phyloP scores from a whole-genome alignment of 2,329 filamentous ascomycete genomes.

The Cladosporium sp. region DNA sequence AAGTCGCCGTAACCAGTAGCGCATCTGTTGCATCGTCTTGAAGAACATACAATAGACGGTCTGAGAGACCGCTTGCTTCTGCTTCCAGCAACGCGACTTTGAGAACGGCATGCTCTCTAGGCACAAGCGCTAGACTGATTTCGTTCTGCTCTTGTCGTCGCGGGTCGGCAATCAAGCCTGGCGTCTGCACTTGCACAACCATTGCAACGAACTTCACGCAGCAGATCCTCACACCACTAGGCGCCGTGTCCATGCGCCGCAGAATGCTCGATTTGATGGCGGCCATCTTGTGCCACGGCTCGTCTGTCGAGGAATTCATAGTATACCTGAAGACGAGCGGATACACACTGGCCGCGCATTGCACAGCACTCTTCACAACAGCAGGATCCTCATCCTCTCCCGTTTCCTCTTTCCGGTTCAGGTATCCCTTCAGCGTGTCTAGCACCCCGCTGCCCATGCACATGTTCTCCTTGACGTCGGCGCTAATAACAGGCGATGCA shows the following conservation, averaged over 20 bases:
- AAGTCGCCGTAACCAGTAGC: slow-evolving; percentile 81
- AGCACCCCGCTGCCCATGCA: slow-evolving; percentile 64
- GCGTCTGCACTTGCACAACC: slow-evolving; percentile 87
- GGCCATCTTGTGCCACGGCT: slow-evolving; percentile 84
- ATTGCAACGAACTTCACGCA: slow-evolving; percentile 97
- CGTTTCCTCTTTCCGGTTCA: slow-evolving; percentile 53
- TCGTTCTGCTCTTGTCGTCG: slow-evolving; percentile 79
- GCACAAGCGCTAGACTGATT: slow-evolving; percentile 82
- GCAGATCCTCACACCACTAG: slow-evolving; percentile 78
- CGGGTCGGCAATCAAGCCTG: slow-evolving; percentile 76
- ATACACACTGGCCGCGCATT: slow-evolving; percentile 89
- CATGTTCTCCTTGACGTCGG: slow-evolving; percentile 72
- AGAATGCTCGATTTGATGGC: slow-evolving; percentile 88
- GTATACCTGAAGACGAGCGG: slow-evolving; percentile 89
- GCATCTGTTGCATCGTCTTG: slow-evolving; percentile 85
- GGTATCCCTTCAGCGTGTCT: slow-evolving; percentile 62
- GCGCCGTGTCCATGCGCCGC: slow-evolving; percentile 79
- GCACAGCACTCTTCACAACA: slow-evolving; percentile 82
- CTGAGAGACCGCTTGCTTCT: slow-evolving; percentile 85
- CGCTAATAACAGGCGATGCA: slow-evolving; percentile 78
- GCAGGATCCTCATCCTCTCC: slow-evolving; percentile 66
- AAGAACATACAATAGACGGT: slow-evolving; percentile 79
- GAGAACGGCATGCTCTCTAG: slow-evolving; percentile 77
- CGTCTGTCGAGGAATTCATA: slow-evolving; percentile 82
- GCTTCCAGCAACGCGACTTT: slow-evolving; percentile 82